Percentiles rank a stretch among this genome's conserved stretches.
Conservation (phyloP, 352 stramenopile genomes). For the Phytophthora hybrid region DNA sequence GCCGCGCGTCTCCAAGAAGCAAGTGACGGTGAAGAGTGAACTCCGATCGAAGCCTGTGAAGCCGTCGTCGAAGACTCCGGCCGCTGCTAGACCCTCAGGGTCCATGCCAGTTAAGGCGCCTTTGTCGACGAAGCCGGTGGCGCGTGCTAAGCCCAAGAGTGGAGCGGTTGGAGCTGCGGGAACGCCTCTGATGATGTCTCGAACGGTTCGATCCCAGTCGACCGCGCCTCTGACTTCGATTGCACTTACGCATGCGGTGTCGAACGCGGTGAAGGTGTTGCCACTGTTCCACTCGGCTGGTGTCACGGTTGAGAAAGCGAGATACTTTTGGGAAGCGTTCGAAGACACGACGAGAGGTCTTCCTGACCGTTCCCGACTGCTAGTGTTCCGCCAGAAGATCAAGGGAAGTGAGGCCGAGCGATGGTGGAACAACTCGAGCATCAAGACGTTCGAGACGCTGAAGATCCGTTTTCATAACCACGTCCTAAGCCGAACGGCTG, state of each 20-base stretch:
- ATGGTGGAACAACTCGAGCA: too few relatives aligned
- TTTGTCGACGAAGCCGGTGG: too few relatives aligned
- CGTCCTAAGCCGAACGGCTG: too few relatives aligned
- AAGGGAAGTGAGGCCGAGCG: too few relatives aligned
- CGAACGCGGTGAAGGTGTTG: not conserved
- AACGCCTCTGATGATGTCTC: too few relatives aligned
- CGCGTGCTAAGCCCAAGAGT: too few relatives aligned
- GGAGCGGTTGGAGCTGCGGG: too few relatives aligned
- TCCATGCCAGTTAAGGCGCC: too few relatives aligned
- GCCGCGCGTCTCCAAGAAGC: not conserved
- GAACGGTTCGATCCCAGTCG: too few relatives aligned
- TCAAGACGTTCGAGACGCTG: too few relatives aligned
- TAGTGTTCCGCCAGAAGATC: slow-evolving; percentile 3
- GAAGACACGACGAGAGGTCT: not conserved
- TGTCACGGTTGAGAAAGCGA: slow-evolving; percentile 1
- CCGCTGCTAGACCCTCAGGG: not conserved
- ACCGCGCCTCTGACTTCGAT: not conserved
- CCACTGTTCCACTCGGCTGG: not conserved
- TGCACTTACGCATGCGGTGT: not conserved
- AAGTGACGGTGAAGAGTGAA: not conserved
- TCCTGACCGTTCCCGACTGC: not conserved
- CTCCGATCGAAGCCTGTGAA: not conserved
- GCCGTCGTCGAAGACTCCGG: not conserved
- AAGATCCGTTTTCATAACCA: too few relatives aligned
- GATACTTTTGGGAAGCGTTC: slow-evolving; percentile 9